Percentiles rank a stretch among this genome's conserved stretches.
These are phyloP conservation scores for Mortierella polycephala DNA, from an alignment of 371 early-diverging fungal genomes.

Conservation along the genomic window DNA sequence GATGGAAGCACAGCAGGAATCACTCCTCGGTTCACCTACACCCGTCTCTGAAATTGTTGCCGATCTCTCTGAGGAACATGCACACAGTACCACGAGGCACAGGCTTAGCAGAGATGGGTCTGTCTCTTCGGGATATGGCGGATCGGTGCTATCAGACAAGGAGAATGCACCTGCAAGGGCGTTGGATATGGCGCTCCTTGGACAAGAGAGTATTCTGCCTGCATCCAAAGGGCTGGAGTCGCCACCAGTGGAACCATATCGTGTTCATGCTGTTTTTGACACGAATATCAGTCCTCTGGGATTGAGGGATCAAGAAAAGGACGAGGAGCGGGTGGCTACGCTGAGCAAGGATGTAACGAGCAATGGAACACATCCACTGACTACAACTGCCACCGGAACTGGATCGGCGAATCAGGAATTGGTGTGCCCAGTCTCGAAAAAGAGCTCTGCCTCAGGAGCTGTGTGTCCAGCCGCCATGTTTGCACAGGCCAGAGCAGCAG, in stretches of 20 bases:
- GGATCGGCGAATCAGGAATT: constrained; percentile 7
- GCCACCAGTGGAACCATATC: constrained; percentile 23
- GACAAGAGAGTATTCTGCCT: not conserved
- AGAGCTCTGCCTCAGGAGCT: constrained; percentile 38
- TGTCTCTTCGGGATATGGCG: constrained; percentile 32
- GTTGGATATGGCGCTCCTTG: constrained; percentile 3
- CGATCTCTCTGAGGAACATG: not conserved
- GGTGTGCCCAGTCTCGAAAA: constrained; percentile 50
- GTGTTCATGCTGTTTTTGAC: constrained; percentile 22
- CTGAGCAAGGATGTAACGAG: not conserved
- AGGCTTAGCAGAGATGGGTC: constrained; percentile 19
- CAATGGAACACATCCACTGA: not conserved
- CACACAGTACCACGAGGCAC: not conserved
- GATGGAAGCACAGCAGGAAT: not conserved
- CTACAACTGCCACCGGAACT: not conserved
- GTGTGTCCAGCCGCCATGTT: constrained; percentile 52
- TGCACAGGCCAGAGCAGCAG: constrained; percentile 36
- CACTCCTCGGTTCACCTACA: not conserved
- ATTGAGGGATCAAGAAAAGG: not conserved
- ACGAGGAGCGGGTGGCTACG: not conserved
- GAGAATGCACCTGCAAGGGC: not conserved
- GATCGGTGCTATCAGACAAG: constrained; percentile 30
- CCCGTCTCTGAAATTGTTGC: not conserved
- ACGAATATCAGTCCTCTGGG: not conserved
- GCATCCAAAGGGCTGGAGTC: not conserved